A percentile compares a stretch with the other conserved stretches of the same genome.
These are phyloP conservation scores for Penicillium fuscoglaucum DNA, from an alignment of 2,329 filamentous ascomycete genomes.

Conservation along the genomic window DNA sequence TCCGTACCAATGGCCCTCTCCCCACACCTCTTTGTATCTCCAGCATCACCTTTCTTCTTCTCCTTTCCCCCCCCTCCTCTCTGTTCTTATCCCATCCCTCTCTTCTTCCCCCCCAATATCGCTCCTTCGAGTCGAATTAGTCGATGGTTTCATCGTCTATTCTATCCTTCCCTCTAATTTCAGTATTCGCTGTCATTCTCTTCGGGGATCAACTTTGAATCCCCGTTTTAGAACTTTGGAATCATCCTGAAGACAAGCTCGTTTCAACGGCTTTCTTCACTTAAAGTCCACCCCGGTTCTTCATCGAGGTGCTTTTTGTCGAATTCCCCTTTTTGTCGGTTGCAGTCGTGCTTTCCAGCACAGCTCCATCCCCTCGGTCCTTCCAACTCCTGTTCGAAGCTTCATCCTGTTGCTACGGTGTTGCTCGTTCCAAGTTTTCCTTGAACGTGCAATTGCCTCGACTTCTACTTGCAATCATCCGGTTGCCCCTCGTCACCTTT, in stretches of 20 bases:
- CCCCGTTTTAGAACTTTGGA: constrained; percentile 13
- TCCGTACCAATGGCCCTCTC: constrained; percentile 10
- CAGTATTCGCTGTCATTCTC: constrained; percentile 31
- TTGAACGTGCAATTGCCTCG: constrained; percentile 19
- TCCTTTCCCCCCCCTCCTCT: constrained; percentile 23
- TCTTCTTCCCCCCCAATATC: constrained; percentile 41
- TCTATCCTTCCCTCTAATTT: constrained; percentile 30
- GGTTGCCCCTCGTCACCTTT: constrained; percentile 14
- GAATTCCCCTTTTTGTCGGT: constrained; percentile 11
- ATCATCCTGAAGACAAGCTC: constrained; percentile 17
- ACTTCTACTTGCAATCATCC: constrained; percentile 10
- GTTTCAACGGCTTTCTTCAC: constrained; percentile 11
- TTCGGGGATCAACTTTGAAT: constrained; percentile 24
- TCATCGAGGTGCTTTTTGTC: constrained; percentile 13
- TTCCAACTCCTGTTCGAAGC: constrained; percentile 23
- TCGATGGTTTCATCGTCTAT: constrained; percentile 36
- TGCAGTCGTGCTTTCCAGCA: constrained; percentile 13
- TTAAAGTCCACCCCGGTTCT: constrained; percentile 10
- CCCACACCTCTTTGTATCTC: constrained; percentile 31
- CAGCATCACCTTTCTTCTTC: constrained; percentile 27
- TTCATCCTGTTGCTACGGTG: constrained; percentile 20
- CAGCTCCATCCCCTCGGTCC: constrained; percentile 21
- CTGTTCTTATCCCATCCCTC: constrained; percentile 24
- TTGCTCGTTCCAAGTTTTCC: constrained; percentile 14
- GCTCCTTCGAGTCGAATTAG: constrained; percentile 44